A percentile compares a stretch with the other conserved stretches of the same genome.
These are phyloP conservation scores for Leccinellum luteum DNA, from an alignment of 768 basidiomycete genomes.

Conservation along the genomic window DNA sequence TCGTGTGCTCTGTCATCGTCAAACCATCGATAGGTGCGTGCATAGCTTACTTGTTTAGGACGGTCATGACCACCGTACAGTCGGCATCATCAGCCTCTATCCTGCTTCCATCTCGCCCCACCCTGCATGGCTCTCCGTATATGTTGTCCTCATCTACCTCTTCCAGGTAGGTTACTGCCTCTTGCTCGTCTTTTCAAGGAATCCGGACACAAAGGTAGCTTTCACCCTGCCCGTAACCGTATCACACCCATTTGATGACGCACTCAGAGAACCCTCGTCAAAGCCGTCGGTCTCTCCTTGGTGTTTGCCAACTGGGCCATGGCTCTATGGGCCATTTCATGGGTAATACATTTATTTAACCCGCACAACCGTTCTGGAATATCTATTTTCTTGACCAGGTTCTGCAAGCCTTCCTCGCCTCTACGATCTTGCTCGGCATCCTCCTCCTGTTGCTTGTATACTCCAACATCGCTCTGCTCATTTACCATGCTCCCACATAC, in stretches of 20 bases:
- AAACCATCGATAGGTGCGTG: slow-evolving; percentile 58
- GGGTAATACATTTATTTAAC: slow-evolving; percentile 39
- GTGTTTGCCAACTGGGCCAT: slow-evolving; percentile 78
- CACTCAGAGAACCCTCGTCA: slow-evolving; percentile 57
- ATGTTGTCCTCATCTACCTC: slow-evolving; percentile 58
- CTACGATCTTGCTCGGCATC: slow-evolving; percentile 72
- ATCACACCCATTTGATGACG: not conserved
- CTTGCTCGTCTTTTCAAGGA: slow-evolving; percentile 66
- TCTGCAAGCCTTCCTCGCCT: slow-evolving; percentile 70
- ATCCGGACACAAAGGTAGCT: slow-evolving; percentile 74
- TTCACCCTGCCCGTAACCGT: not conserved
- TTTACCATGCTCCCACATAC: slow-evolving; percentile 63
- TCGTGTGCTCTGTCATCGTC: slow-evolving; percentile 67
- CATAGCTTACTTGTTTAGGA: not conserved
- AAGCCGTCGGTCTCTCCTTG: slow-evolving; percentile 78
- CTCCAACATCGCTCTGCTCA: slow-evolving; percentile 72
- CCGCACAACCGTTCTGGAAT: not conserved
- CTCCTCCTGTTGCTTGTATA: slow-evolving; percentile 71
- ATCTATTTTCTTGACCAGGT: slow-evolving; percentile 39
- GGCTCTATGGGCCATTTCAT: slow-evolving; percentile 77
- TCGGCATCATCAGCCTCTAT: slow-evolving; percentile 48
- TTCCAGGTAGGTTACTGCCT: slow-evolving; percentile 82
- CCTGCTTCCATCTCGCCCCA: slow-evolving; percentile 75
- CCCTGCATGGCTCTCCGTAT: slow-evolving; percentile 52
- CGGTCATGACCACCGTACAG: slow-evolving; percentile 27